Evolutionary conservation across 23 red algal genomes (phyloP), one percentile per base, ranked within the genome.

Genomic region (Pyropia haitanensis): DNA sequence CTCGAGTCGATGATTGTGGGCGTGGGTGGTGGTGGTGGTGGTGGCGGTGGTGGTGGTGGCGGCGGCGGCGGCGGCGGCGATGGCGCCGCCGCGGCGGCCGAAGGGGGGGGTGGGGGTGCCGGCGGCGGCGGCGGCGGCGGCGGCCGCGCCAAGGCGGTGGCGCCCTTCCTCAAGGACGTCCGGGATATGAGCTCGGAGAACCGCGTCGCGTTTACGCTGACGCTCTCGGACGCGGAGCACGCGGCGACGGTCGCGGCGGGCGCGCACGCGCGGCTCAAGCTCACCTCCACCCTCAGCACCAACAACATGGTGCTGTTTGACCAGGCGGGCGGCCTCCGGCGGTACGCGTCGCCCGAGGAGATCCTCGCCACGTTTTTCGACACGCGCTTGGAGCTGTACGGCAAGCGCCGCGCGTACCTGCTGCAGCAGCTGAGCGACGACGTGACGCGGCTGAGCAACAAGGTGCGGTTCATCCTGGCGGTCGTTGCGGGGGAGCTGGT

Each of bases 281-380:
- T 98, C 48, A 68, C 59, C 60, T 59, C 70, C 18, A 59, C 85
- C 33, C 16, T 98, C 1, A 78, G 78, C 16, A 90, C 84, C 19
- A 83, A 67, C 81, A 98, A 98, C 49, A 91, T 98, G 86, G 78
- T 90, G 51, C 39, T 98, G 58, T 98, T 98, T 74, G 78, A 98
- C 58, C 53, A 63, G 16, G 52, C 81, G 1, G 86, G 94, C 10
- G 77, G 82, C 31, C 83, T 98, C 53, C 65, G 77, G 25, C 91
- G 91, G 76, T 98, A 98, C 39, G 70, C 81, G 3, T 55, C 59
- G 31, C 75, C 94, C 9, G 51, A 67, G 34, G 84, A 78, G 29
- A 87, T 98, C n/a, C 49, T 90, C 9, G 58, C 64, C 26, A 81
- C 83, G 31, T 91, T 91, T 68, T 90, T 91, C 63, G 51, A 51